phyloP scores from a whole-genome alignment of 2,329 filamentous ascomycete genomes.

The Pyrenophora seminiperda region DNA sequence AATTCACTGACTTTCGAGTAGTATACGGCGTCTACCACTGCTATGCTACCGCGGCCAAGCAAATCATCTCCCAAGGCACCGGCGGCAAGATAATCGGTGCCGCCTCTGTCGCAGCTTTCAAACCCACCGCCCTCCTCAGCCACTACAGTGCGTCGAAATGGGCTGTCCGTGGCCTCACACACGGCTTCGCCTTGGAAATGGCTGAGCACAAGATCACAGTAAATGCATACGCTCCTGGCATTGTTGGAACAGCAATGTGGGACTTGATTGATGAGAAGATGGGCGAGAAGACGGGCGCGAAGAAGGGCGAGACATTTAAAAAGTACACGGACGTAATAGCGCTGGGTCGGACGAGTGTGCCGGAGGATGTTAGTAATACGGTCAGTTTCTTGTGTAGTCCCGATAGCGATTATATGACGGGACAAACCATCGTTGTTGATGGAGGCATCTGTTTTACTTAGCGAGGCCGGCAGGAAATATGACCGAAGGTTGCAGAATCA shows the following conservation, averaged over 20 bases:
- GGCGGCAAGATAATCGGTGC: conserved; percentile 59
- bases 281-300: conserved; percentile 56
- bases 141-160: conserved; percentile 70
- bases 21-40: conserved; percentile 69
- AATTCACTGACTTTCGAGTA: neutral
- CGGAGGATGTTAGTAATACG: conserved; percentile 66
- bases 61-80: conserved; percentile 65
- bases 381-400: conserved; percentile 66
- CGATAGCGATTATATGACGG: conserved; percentile 69
- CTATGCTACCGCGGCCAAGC: conserved; percentile 65
- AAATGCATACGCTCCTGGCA: conserved; percentile 70
- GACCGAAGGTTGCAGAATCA: neutral
- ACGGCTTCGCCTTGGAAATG: conserved; percentile 70
- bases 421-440: conserved; percentile 68
- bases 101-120: conserved; percentile 62
- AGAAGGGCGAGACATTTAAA: conserved; percentile 61
- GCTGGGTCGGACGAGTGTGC: conserved; percentile 62
- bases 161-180: conserved; percentile 69
- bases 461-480: neutral
- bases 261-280: conserved; percentile 68
- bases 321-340: conserved; percentile 62
- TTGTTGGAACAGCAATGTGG: conserved; percentile 72
- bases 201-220: conserved; percentile 68
- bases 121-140: conserved; percentile 62
- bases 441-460: conserved; percentile 61